These are phyloP conservation scores for Lasiosphaeris hirsuta DNA, from an alignment of 495 filamentous ascomycete species.

Conservation along the genomic window DNA sequence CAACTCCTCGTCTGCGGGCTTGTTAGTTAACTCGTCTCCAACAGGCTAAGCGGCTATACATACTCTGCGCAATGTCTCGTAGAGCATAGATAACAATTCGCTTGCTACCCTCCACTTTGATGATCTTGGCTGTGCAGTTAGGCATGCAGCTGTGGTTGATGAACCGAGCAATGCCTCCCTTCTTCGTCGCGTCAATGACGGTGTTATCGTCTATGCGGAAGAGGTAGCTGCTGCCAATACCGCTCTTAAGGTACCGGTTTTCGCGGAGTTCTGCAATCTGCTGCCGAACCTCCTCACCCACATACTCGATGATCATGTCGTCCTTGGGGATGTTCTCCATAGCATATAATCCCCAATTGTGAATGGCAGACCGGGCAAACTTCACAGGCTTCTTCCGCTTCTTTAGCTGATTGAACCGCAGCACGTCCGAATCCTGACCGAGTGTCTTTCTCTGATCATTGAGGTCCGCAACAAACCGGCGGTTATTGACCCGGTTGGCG, in stretches of 20 bases:
- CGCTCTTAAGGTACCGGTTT: slow-evolving; percentile 86
- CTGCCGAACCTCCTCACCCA: slow-evolving; percentile 94
- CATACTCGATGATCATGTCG: slow-evolving; percentile 99
- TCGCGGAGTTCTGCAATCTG: slow-evolving; percentile 95
- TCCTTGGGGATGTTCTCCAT: slow-evolving; percentile 96
- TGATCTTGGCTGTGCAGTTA: slow-evolving; percentile 99
- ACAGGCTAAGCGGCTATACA: slow-evolving; percentile 40
- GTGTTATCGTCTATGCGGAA: slow-evolving; percentile 98
- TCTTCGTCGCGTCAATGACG: slow-evolving; percentile 97
- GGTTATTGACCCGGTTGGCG: slow-evolving; percentile 90
- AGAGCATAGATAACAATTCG: slow-evolving; percentile 98
- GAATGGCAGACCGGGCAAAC: slow-evolving; percentile 95
- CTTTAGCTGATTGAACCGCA: slow-evolving; percentile 98
- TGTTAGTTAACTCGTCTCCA: slow-evolving; percentile 42
- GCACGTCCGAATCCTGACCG: slow-evolving; percentile 77
- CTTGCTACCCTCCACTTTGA: slow-evolving; percentile 98
- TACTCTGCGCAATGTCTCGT: slow-evolving; percentile 90
- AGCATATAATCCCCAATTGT: slow-evolving; percentile 97
- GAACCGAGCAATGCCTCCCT: slow-evolving; percentile 95
- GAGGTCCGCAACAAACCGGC: slow-evolving; percentile 87
- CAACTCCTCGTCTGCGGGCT: slow-evolving; percentile 81
- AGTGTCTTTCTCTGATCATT: slow-evolving; percentile 89
- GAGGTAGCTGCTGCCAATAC: slow-evolving; percentile 94
- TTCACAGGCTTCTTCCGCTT: slow-evolving; percentile 99
- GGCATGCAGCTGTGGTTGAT: slow-evolving; percentile 99